Evolutionary conservation across 208 protist species (phyloP), one percentile per base, ranked within the genome.

Genomic region (Trypanosoma melophagium): DNA sequence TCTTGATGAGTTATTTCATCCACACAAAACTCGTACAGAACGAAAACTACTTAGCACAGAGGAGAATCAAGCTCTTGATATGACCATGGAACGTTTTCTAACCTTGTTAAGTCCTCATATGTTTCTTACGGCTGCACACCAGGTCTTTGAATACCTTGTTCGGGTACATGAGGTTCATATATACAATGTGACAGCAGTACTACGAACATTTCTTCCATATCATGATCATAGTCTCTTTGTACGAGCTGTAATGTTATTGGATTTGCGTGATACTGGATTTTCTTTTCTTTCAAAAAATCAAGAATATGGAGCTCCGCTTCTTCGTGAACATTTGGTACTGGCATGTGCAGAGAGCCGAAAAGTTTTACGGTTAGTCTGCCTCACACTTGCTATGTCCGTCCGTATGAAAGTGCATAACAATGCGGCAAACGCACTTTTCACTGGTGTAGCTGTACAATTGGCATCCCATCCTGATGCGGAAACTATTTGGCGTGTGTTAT

Each of bases 181-280:
- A 64, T 92, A 91, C 77, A 92, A 95, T 67, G 83, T 86, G 10
- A 47, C 42, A 1, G 71, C 83, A 2, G 84, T 95, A 12, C 73
- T 95, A 19, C 79, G 85, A 13, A 77, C 85, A 25, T 93, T 95
- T 62, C 28, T 95, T 41, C 90, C 90, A 17, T 93, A 92, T 57
- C 90, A 95, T 71, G 90, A 95, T 60, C 90, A 95, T 76, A 89
- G 84, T 52, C 62, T 95, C 31, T 95, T 95, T 60, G 80, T 83
- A 19, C 84, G 87, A 9, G 82, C 74, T 49, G 41, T 95, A 16
- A 77, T 93, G 63, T 63, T 95, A 67, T 72, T 95, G 21, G 90
- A 95, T 67, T 65, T 95, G 35, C 86, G 90, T 44, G 90, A 92
- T 69, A 95, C 90, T 1, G 90, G 90, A 28, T 83, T 95, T 51